A percentile compares a stretch with the other conserved stretches of the same genome.
These are phyloP conservation scores for Colletotrichum caudatum DNA, from an alignment of 2,329 filamentous ascomycete genomes.

Conservation along the genomic window DNA sequence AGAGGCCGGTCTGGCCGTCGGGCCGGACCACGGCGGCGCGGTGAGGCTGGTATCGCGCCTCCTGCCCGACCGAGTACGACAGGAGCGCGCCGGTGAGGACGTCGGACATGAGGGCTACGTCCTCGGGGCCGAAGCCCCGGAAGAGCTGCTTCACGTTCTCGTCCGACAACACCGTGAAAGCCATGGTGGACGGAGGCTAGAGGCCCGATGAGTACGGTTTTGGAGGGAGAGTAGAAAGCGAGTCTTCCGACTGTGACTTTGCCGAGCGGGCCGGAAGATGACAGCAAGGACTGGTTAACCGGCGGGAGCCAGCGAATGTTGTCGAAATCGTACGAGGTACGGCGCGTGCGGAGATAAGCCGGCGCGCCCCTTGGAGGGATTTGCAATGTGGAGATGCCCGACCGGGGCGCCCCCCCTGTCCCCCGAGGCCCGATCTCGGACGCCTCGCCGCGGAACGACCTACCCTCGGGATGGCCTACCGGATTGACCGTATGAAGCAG, in stretches of 20 bases:
- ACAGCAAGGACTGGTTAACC: not conserved
- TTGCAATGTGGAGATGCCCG: slow-evolving; percentile 24
- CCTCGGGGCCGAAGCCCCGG: slow-evolving; percentile 63
- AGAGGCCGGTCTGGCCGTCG: slow-evolving; percentile 72
- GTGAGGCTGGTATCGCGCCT: slow-evolving; percentile 71
- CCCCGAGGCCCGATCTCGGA: slow-evolving; percentile 38
- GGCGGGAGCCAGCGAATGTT: not conserved
- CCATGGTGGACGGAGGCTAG: slow-evolving; percentile 55
- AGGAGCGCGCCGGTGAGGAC: slow-evolving; percentile 71
- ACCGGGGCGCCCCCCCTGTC: slow-evolving; percentile 34
- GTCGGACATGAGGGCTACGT: slow-evolving; percentile 68
- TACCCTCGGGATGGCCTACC: slow-evolving; percentile 25
- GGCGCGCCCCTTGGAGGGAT: slow-evolving; percentile 18
- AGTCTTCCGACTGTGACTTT: not conserved
- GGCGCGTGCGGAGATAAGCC: slow-evolving; percentile 11
- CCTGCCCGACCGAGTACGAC: slow-evolving; percentile 73
- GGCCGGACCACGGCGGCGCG: slow-evolving; percentile 70
- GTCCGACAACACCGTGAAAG: slow-evolving; percentile 71
- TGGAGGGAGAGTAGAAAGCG: not conserved
- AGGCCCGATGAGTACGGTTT: not conserved
- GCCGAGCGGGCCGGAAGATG: not conserved
- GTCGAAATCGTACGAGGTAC: not conserved
- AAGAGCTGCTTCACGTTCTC: slow-evolving; percentile 66
- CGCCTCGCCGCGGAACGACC: slow-evolving; percentile 19
- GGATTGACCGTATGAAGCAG: not conserved